phyloP scores from a whole-genome alignment of 768 basidiomycete species.

The Holtermanniella nyarrowii region DNA sequence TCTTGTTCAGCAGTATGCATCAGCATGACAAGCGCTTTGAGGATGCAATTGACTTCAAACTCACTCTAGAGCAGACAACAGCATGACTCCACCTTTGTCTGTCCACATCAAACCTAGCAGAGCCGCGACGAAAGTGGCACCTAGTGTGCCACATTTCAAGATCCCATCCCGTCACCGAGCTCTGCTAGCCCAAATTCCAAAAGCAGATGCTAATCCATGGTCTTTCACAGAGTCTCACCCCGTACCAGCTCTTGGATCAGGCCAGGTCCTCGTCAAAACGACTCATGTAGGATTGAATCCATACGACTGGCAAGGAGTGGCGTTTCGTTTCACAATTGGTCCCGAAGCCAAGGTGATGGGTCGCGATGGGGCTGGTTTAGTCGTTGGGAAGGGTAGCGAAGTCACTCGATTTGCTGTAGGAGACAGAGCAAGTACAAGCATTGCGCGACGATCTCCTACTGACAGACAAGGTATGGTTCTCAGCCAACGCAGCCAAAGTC shows the following conservation, averaged over 20 bases:
- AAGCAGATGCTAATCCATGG: slow-evolving; percentile 13
- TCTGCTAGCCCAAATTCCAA: slow-evolving; percentile 13
- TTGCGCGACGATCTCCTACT: not conserved
- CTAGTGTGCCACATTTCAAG: not conserved
- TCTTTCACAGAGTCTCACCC: slow-evolving; percentile 12
- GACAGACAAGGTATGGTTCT: slow-evolving; percentile 23
- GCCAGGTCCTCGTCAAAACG: slow-evolving; percentile 19
- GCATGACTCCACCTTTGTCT: not conserved
- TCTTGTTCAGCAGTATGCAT: too few relatives aligned
- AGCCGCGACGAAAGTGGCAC: too few relatives aligned
- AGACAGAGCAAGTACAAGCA: slow-evolving; percentile 16
- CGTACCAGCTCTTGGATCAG: slow-evolving; percentile 2
- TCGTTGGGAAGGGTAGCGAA: slow-evolving; percentile 11
- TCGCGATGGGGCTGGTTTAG: slow-evolving; percentile 20
- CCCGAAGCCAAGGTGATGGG: slow-evolving; percentile 21
- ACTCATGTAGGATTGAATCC: slow-evolving; percentile 21
- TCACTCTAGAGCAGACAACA: not conserved
- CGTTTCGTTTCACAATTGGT: slow-evolving; percentile 12
- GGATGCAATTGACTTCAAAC: too few relatives aligned
- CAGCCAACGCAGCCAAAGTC: slow-evolving; percentile 17
- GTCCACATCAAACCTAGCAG: not conserved
- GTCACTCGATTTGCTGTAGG: slow-evolving; percentile 14
- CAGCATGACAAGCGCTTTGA: too few relatives aligned
- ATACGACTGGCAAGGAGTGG: slow-evolving; percentile 25
- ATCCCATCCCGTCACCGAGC: slow-evolving; percentile 10